Conservation (phyloP, 2,329 filamentous ascomycete species). For the Blastomyces parvus region DNA sequence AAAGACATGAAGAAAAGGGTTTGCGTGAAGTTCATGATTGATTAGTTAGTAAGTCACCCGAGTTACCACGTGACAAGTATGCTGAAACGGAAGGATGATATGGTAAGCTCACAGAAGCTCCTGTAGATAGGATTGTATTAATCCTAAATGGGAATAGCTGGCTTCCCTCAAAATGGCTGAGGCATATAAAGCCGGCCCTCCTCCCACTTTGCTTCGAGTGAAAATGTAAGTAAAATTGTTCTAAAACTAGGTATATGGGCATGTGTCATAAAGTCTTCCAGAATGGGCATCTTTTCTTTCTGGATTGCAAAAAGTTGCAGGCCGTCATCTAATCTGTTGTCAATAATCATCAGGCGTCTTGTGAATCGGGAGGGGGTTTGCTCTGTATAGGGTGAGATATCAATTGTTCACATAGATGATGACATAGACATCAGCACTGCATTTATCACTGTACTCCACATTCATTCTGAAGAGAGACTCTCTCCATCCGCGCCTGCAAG, state of each 20-base stretch:
- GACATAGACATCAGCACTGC: neutral
- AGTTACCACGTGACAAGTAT: neutral
- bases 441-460: conserved; percentile 1
- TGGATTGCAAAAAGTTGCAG: neutral
- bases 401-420: too few relatives aligned
- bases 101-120: neutral
- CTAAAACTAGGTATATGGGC: neutral
- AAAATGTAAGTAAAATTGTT: too few relatives aligned
- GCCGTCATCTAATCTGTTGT: neutral
- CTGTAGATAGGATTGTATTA: neutral
- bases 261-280: neutral
- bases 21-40: neutral
- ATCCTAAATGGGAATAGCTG: too few relatives aligned
- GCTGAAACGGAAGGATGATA: neutral
- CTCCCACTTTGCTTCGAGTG: too few relatives aligned
- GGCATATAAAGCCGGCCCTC: too few relatives aligned
- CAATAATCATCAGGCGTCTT: neutral
- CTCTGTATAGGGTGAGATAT: neutral
- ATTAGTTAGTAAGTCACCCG: neutral
- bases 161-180: too few relatives aligned
- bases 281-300: conserved; percentile 1
- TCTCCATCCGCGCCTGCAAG: neutral
- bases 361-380: neutral
- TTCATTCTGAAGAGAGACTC: neutral
- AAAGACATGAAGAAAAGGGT: neutral